Evolutionary conservation across 78 protist species (phyloP).

Genomic region (Anaeramoeba flamelloides): DNA sequence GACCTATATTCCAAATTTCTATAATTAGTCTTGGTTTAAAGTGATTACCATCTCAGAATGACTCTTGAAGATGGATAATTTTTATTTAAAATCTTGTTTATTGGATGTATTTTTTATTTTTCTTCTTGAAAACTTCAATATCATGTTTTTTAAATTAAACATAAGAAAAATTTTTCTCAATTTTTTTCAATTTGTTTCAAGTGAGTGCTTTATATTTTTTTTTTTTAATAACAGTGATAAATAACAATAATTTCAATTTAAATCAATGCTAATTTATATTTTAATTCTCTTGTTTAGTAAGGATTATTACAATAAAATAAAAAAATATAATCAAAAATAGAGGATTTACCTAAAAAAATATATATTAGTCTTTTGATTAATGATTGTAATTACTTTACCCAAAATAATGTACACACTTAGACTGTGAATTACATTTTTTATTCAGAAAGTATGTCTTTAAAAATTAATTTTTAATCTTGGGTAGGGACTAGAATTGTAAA

Average conservation of each 20-base stretch:
- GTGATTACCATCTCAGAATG: no score
- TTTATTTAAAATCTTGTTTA: no score
- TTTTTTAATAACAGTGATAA: background rate
- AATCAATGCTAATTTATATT: background rate
- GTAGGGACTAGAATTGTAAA: no score
- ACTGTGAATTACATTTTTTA: background rate
- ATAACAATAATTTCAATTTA: background rate
- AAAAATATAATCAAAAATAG: background rate
- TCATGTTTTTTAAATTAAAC: background rate
- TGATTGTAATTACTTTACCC: background rate
- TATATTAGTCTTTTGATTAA: background rate
- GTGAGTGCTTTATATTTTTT: background rate
- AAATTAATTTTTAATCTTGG: background rate
- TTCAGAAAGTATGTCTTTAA: background rate
- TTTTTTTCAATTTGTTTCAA: background rate
- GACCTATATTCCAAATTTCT: no score
- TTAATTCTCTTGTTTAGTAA: background rate
- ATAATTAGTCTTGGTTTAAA: no score
- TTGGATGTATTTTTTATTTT: background rate
- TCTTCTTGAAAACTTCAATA: conserved; percentile 2
- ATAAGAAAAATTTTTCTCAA: conserved; percentile 1
- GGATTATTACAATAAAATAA: background rate
- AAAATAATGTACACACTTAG: conserved; percentile 1
- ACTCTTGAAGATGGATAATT: no score
- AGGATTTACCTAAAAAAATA: background rate